These are phyloP conservation scores for Eruca vesicaria DNA, from an alignment of 441 rosid species.

Conservation along the genomic window DNA sequence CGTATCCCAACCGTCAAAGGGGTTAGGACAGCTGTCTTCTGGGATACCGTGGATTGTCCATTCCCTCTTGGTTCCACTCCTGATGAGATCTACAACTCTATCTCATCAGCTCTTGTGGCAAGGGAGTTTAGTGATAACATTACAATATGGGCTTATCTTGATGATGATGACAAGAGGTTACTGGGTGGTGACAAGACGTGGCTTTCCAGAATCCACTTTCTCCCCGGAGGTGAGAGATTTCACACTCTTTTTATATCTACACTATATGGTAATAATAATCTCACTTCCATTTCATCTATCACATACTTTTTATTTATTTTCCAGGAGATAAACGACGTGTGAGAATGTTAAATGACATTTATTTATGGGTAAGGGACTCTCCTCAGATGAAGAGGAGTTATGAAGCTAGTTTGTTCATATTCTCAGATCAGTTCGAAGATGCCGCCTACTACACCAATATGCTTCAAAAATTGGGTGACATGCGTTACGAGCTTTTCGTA, in stretches of 20 bases:
- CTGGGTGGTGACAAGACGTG: not conserved
- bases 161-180: not conserved
- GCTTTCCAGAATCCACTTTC: not conserved
- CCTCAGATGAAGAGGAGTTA: too few relatives aligned
- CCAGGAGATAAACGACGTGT: not conserved
- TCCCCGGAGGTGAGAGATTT: not conserved
- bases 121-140: too few relatives aligned
- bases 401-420: too few relatives aligned
- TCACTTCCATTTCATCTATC: too few relatives aligned
- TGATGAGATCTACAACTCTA: not conserved
- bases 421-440: not conserved
- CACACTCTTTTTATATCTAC: too few relatives aligned
- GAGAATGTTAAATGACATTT: not conserved
- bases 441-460: not conserved
- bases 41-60: too few relatives aligned
- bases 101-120: too few relatives aligned
- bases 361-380: not conserved
- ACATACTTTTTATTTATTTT: too few relatives aligned
- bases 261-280: too few relatives aligned
- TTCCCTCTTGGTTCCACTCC: too few relatives aligned
- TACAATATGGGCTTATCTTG: not conserved
- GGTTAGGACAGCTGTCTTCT: too few relatives aligned
- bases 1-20: not conserved
- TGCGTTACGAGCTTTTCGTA: not conserved
- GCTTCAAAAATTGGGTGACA: not conserved